A percentile compares a stretch with the other conserved stretches of the same genome.
Conservation (phyloP, 2,329 filamentous ascomycete species). For the Geosmithia morbida region DNA sequence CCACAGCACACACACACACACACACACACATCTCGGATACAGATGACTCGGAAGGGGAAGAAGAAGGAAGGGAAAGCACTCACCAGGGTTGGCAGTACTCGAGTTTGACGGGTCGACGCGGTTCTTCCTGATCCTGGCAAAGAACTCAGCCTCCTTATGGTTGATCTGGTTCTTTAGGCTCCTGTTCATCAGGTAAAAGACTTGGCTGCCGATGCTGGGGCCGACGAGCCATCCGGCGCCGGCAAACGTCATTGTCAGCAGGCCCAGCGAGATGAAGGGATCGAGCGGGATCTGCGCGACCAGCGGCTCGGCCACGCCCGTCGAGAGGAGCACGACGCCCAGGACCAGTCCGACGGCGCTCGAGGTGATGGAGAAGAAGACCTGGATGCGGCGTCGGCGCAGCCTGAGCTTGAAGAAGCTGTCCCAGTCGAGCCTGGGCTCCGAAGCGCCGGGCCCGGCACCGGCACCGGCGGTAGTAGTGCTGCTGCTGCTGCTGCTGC, state of each 20-base stretch:
- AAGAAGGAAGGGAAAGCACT: slow-evolving; percentile 6
- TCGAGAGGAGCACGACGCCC: slow-evolving; percentile 53
- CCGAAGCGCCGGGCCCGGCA: not conserved
- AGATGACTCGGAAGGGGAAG: too few relatives aligned
- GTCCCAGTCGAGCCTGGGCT: slow-evolving; percentile 65
- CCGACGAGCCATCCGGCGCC: slow-evolving; percentile 82
- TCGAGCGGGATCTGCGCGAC: slow-evolving; percentile 66
- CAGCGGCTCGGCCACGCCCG: slow-evolving; percentile 57
- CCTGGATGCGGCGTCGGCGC: slow-evolving; percentile 69
- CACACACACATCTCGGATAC: too few relatives aligned
- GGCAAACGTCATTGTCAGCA: slow-evolving; percentile 63
- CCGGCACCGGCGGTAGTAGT: not conserved
- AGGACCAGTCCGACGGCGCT: slow-evolving; percentile 46
- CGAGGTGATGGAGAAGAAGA: slow-evolving; percentile 58
- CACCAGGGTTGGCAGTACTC: slow-evolving; percentile 73
- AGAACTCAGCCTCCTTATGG: slow-evolving; percentile 89
- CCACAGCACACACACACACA: too few relatives aligned
- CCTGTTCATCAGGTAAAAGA: slow-evolving; percentile 67
- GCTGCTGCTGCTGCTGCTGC: not conserved
- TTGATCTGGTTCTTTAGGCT: slow-evolving; percentile 59
- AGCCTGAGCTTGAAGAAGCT: slow-evolving; percentile 84
- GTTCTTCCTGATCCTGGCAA: slow-evolving; percentile 78
- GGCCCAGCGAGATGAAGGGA: slow-evolving; percentile 70
- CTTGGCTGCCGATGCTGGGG: slow-evolving; percentile 63
- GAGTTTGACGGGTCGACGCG: slow-evolving; percentile 83